These are phyloP conservation scores for Microsporum audouinii DNA, from an alignment of 2,329 filamentous ascomycete genomes.

Conservation along the genomic window DNA sequence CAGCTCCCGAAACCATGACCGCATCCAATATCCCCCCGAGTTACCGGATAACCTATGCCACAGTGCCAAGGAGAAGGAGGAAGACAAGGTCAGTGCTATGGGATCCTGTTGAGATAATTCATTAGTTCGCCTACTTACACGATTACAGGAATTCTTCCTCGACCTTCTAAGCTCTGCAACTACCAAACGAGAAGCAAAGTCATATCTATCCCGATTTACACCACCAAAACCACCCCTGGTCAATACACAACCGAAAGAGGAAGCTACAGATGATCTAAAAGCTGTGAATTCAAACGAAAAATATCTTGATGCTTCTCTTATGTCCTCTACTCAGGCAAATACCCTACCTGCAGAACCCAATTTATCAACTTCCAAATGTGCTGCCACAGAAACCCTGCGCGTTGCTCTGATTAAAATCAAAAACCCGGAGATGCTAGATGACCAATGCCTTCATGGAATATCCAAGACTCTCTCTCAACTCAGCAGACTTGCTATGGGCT, in stretches of 20 bases:
- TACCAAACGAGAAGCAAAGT: conserved; percentile 83
- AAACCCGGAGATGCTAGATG: conserved; percentile 57
- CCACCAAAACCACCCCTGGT: conserved; percentile 27
- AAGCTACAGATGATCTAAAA: neutral
- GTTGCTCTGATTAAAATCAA: conserved; percentile 79
- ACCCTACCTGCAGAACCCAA: conserved; percentile 14
- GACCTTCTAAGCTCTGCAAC: conserved; percentile 79
- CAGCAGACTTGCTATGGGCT: conserved; percentile 65
- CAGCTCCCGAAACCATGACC: neutral
- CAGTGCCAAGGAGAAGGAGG: conserved; percentile 34
- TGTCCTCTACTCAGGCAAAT: neutral
- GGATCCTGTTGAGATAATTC: conserved; percentile 4
- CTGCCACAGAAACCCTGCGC: conserved; percentile 47
- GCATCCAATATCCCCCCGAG: neutral
- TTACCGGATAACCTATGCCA: conserved; percentile 20
- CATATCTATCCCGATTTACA: conserved; percentile 80
- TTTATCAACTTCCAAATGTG: conserved; percentile 24
- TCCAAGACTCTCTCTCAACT: conserved; percentile 77
- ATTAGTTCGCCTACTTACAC: neutral
- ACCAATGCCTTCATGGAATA: conserved; percentile 59
- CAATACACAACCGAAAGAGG: conserved; percentile 25
- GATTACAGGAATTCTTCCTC: conserved; percentile 67
- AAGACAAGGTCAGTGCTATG: conserved; percentile 27
- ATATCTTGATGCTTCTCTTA: neutral
- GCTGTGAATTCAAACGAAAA: neutral